Percentiles rank a stretch among this genome's conserved stretches.
These are phyloP conservation scores for Alternaria alternata DNA, from an alignment of 2,329 filamentous ascomycete species.

Conservation along the genomic window DNA sequence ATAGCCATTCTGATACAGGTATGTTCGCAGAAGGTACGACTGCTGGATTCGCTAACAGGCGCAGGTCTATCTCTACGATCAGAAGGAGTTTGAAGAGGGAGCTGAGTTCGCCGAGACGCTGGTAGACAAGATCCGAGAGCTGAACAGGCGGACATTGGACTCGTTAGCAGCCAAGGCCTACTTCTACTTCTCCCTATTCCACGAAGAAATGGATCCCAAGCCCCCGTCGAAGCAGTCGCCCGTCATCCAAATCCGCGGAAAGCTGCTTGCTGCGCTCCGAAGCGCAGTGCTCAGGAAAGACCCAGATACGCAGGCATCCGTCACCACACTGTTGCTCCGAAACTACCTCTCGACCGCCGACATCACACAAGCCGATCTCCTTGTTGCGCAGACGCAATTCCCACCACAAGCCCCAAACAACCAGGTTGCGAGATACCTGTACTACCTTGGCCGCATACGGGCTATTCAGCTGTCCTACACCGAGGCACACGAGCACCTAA, in stretches of 20 bases:
- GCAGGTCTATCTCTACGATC: constrained; percentile 89
- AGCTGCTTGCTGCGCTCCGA: constrained; percentile 84
- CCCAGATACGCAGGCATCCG: constrained; percentile 93
- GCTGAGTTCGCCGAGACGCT: constrained; percentile 84
- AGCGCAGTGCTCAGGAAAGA: constrained; percentile 98
- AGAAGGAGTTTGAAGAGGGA: constrained; percentile 80
- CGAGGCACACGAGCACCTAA: constrained; percentile 93
- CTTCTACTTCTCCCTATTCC: constrained; percentile 97
- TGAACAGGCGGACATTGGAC: constrained; percentile 94
- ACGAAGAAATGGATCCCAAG: constrained; percentile 86
- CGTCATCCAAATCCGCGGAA: constrained; percentile 84
- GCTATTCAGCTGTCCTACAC: constrained; percentile 97
- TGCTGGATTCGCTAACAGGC: constrained; percentile 21
- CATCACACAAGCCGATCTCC: constrained; percentile 93
- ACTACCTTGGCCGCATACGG: constrained; percentile 95
- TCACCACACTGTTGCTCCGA: constrained; percentile 91
- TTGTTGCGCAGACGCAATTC: constrained; percentile 95
- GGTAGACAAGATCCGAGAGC: constrained; percentile 81
- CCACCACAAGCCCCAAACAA: constrained; percentile 95
- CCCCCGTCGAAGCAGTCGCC: constrained; percentile 89
- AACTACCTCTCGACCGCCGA: constrained; percentile 97
- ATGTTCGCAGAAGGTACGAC: constrained; percentile 13
- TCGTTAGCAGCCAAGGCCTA: constrained; percentile 94
- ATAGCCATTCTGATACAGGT: constrained; percentile 74
- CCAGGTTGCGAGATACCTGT: constrained; percentile 95